These are phyloP conservation scores for Nannizziopsis arthrosporioides DNA, from an alignment of 2,329 filamentous ascomycete species.

Conservation along the genomic window DNA sequence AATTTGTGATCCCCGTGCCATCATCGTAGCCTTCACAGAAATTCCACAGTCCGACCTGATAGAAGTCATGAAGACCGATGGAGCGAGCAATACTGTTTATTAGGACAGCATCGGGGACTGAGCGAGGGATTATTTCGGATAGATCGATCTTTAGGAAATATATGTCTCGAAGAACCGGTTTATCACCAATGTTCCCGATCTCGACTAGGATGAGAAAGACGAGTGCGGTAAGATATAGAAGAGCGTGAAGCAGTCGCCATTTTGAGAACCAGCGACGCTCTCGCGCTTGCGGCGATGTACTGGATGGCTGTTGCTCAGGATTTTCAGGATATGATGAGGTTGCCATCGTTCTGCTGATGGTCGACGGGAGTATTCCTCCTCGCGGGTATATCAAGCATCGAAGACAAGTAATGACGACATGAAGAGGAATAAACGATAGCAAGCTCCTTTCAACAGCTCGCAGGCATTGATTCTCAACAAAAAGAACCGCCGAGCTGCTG, in stretches of 20 bases:
- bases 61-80: conserved; percentile 85
- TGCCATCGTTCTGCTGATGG: too few relatives aligned
- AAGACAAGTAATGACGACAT: too few relatives aligned
- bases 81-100: conserved; percentile 81
- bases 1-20: conserved; percentile 56
- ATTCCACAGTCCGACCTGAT: conserved; percentile 82
- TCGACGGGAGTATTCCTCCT: too few relatives aligned
- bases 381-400: too few relatives aligned
- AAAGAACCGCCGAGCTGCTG: too few relatives aligned
- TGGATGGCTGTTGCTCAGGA: background rate
- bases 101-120: conserved; percentile 58
- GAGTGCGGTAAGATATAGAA: conserved; percentile 61
- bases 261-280: background rate
- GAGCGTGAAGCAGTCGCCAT: conserved; percentile 43
- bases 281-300: background rate
- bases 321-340: background rate
- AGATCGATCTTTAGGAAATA: conserved; percentile 82
- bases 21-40: conserved; percentile 78
- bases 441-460: too few relatives aligned
- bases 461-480: too few relatives aligned
- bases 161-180: conserved; percentile 52
- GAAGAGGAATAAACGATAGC: too few relatives aligned
- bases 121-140: conserved; percentile 64
- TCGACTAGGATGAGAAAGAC: conserved; percentile 72
- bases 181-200: conserved; percentile 60